phyloP scores from a whole-genome alignment of 78 protist species.

The Blattamonas nauphoetae region DNA sequence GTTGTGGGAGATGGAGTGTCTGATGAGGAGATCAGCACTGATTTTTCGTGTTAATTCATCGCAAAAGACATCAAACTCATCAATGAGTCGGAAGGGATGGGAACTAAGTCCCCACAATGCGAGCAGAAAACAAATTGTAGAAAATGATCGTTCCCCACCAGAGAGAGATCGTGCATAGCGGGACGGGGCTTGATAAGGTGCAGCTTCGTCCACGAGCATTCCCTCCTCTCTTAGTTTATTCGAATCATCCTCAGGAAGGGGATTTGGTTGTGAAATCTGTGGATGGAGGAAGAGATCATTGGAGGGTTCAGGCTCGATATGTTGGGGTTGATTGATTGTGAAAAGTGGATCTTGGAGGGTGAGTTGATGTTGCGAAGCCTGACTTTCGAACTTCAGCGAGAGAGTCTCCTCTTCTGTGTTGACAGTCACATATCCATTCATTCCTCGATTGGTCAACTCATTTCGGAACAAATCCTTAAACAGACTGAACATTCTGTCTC shows the following conservation, averaged over 20 bases:
- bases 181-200: too few relatives aligned
- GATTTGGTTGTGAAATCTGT: too few relatives aligned
- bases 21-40: background rate
- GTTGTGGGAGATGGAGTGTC: background rate
- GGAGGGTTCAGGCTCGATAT: too few relatives aligned
- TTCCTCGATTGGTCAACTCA: background rate
- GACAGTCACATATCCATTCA: background rate
- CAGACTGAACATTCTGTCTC: background rate
- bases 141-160: conserved; percentile 1
- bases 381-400: background rate
- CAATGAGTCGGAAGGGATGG: background rate
- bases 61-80: conserved; percentile 15
- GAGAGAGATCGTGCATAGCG: conserved; percentile 2
- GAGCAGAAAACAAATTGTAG: background rate
- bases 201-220: too few relatives aligned
- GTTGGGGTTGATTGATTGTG: too few relatives aligned
- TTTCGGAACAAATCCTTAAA: background rate
- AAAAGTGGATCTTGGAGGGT: too few relatives aligned
- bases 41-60: background rate
- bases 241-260: too few relatives aligned
- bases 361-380: too few relatives aligned
- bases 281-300: too few relatives aligned
- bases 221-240: too few relatives aligned
- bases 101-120: background rate
- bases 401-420: background rate